Conservation (phyloP, 306 rosid genomes). For the Inga laurina region DNA sequence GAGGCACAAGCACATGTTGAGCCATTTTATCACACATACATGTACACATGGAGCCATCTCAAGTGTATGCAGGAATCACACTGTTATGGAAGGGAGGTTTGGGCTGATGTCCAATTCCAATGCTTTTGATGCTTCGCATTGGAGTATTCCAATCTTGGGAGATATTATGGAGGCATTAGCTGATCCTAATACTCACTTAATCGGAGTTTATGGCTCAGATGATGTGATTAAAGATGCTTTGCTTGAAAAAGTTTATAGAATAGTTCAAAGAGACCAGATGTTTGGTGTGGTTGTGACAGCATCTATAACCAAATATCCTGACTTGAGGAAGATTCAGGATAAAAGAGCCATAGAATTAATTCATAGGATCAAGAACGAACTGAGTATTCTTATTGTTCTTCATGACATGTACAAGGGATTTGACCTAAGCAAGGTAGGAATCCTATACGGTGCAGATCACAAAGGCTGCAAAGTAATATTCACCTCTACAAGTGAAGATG, state of each 20-base stretch:
- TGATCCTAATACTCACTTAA: background rate
- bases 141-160: background rate
- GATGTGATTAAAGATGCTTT: background rate
- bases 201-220: background rate
- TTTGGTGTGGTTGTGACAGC: background rate
- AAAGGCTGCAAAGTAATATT: background rate
- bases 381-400: background rate
- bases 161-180: background rate
- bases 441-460: background rate
- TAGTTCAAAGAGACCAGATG: background rate
- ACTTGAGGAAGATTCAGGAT: background rate
- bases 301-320: background rate
- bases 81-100: no score
- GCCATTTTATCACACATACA: no score
- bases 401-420: background rate
- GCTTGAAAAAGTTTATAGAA: background rate
- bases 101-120: background rate
- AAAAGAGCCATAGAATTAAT: background rate
- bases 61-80: no score
- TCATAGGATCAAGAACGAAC: background rate
- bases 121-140: background rate
- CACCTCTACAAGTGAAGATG: background rate
- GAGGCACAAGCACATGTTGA: no score
- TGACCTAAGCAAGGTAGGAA: background rate
- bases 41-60: no score